Conservation (phyloP, 257 asterid genomes). For the Gentiana macrophylla region DNA sequence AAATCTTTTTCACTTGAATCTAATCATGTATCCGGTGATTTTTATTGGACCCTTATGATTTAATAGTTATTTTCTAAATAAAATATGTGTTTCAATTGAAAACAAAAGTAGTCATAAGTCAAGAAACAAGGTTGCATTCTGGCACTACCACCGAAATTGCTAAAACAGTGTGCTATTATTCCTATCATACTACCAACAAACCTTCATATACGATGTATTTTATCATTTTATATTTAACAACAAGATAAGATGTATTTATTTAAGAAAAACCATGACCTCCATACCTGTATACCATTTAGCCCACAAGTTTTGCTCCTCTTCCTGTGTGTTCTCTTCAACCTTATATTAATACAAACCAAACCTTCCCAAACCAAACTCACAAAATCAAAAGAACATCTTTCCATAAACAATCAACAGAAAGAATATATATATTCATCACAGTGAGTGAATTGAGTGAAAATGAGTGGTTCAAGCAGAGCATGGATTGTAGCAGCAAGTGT, state of each 20-base stretch:
- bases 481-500: slow-evolving; percentile 12
- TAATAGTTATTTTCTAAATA: too few species aligned
- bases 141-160: too few species aligned
- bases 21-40: too few species aligned
- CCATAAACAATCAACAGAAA: not conserved
- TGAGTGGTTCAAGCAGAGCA: slow-evolving; percentile 18
- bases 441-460: slow-evolving; percentile 14
- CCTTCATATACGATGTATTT: not conserved
- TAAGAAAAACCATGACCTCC: not conserved
- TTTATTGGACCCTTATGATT: too few species aligned
- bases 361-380: not conserved
- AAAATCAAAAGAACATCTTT: not conserved
- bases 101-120: too few species aligned
- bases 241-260: not conserved
- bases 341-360: not conserved
- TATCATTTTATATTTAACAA: not conserved
- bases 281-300: not conserved
- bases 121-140: too few species aligned
- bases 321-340: not conserved
- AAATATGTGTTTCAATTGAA: too few species aligned
- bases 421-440: not conserved
- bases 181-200: not conserved
- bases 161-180: too few species aligned
- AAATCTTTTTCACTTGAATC: too few species aligned
- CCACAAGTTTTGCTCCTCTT: not conserved